These are phyloP conservation scores for Fraxinus sp. DNA, from an alignment of 305 asterid genomes.

Conservation along the genomic window DNA sequence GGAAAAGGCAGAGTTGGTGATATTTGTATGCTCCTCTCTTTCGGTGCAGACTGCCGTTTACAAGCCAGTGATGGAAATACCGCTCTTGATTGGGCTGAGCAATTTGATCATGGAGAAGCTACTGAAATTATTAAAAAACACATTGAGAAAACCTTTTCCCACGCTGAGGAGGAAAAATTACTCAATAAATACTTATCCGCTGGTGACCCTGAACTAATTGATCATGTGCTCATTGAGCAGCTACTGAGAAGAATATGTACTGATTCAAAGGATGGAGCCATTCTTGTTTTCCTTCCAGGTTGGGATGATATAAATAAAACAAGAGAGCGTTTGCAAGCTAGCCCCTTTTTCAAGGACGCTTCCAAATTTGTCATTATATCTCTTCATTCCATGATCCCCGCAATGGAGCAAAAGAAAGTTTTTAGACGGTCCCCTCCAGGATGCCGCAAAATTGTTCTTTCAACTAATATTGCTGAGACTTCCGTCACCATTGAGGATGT, in stretches of 20 bases:
- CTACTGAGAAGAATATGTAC: constrained; percentile 69
- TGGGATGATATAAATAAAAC: constrained; percentile 91
- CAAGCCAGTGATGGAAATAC: constrained; percentile 58
- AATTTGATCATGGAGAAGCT: constrained; percentile 54
- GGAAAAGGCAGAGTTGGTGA: constrained; percentile 73
- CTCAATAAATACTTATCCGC: constrained; percentile 67
- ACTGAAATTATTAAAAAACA: constrained; percentile 58
- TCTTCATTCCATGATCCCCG: constrained; percentile 90
- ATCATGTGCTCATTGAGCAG: constrained; percentile 79
- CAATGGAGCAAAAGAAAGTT: constrained; percentile 80
- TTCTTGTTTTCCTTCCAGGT: constrained; percentile 93
- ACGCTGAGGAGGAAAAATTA: constrained; percentile 51
- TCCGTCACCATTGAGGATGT: constrained; percentile 93
- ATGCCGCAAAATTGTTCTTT: constrained; percentile 86
- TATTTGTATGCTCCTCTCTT: constrained; percentile 83
- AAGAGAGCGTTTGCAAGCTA: constrained; percentile 56
- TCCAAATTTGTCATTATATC: constrained; percentile 62
- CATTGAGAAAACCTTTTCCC: constrained; percentile 45
- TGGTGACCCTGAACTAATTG: constrained; percentile 69
- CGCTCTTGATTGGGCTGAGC: constrained; percentile 75
- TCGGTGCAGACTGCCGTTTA: constrained; percentile 68
- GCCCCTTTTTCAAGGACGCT: constrained; percentile 62
- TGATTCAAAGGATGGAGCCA: constrained; percentile 72
- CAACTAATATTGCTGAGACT: constrained; percentile 97
- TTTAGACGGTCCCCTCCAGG: constrained; percentile 66